Conservation (phyloP, 1,284 basidiomycete genomes). For the Microbotryum silenes-acaulis region DNA sequence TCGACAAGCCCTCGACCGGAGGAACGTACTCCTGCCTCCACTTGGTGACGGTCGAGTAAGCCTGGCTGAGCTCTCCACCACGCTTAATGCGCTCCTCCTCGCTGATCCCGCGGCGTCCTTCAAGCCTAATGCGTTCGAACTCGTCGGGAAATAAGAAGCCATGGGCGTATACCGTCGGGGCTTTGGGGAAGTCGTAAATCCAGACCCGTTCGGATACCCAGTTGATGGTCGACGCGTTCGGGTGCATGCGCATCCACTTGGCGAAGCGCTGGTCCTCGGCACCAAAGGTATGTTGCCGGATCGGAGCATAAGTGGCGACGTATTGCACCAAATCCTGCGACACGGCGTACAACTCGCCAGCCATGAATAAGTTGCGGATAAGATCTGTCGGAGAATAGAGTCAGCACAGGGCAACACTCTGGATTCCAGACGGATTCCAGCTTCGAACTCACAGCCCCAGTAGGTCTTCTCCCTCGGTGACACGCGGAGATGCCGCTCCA, state of each 20-base stretch:
- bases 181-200: conserved; percentile 96
- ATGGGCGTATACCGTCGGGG: conserved; percentile 82
- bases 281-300: conserved; percentile 64
- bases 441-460: conserved; percentile 62
- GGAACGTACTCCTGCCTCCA: conserved; percentile 74
- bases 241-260: conserved; percentile 87
- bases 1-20: conserved; percentile 59
- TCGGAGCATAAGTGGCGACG: conserved; percentile 63
- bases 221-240: conserved; percentile 65
- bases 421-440: background rate
- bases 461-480: conserved; percentile 67
- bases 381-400: conserved; percentile 50
- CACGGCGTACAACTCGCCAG: conserved; percentile 85
- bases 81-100: conserved; percentile 37
- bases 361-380: conserved; percentile 92
- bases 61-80: conserved; percentile 34
- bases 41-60: conserved; percentile 72
- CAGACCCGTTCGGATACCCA: conserved; percentile 91
- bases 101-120: conserved; percentile 40
- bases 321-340: conserved; percentile 86
- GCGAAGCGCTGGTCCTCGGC: conserved; percentile 91
- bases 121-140: conserved; percentile 56
- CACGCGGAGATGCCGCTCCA: conserved; percentile 73
- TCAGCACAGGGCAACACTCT: background rate
- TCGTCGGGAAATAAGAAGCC: conserved; percentile 96